phyloP scores from a whole-genome alignment of 805 yeast genomes.

The Blastobotrys americana region DNA sequence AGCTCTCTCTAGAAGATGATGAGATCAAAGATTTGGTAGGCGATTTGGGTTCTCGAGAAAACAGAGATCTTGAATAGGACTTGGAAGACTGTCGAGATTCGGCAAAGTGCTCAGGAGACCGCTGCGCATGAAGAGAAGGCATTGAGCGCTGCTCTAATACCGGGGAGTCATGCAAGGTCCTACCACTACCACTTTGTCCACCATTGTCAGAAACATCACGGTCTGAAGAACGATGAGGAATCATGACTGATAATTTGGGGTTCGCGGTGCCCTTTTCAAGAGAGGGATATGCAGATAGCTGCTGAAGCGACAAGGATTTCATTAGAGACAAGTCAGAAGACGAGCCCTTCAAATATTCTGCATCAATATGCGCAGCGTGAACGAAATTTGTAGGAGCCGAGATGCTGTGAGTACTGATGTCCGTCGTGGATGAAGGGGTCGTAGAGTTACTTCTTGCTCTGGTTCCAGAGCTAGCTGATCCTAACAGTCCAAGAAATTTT shows the following conservation, averaged over 20 bases:
- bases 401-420: slow-evolving; percentile 6
- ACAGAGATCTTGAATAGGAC: neutral
- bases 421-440: neutral
- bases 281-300: neutral
- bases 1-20: neutral
- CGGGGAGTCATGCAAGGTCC: neutral
- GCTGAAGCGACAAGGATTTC: slow-evolving; percentile 2
- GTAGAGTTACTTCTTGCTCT: neutral
- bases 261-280: neutral
- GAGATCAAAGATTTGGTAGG: neutral
- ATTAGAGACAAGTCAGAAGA: neutral
- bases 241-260: neutral
- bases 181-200: neutral
- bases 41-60: neutral
- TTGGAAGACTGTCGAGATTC: neutral
- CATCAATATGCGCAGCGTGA: slow-evolving; percentile 20
- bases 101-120: neutral
- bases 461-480: neutral
- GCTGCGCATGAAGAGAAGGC: neutral
- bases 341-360: slow-evolving; percentile 7
- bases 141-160: neutral
- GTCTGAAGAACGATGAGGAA: neutral
- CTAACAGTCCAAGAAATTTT: neutral
- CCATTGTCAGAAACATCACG: no score
- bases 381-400: slow-evolving; percentile 22